phyloP scores from a whole-genome alignment of 2,329 filamentous ascomycete genomes.

The Colletotrichum viniferum region DNA sequence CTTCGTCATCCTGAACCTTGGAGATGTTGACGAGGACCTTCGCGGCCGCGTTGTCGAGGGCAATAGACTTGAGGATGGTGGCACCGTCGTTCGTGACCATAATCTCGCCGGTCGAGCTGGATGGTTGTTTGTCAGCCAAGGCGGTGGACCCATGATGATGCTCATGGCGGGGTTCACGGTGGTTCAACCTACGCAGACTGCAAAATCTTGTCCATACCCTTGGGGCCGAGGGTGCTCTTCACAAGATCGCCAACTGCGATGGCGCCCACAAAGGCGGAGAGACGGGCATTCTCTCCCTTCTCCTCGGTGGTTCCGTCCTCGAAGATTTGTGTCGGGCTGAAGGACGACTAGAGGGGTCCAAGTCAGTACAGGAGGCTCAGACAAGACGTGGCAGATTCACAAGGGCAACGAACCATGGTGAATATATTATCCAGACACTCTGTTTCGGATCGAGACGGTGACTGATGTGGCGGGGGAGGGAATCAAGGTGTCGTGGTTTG shows the following conservation, averaged over 20 bases:
- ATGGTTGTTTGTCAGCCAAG: conserved; percentile 16
- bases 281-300: conserved; percentile 98
- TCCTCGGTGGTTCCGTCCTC: conserved; percentile 96
- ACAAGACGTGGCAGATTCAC: background rate
- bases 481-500: conserved; percentile 8
- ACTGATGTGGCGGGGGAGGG: background rate
- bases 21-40: conserved; percentile 99
- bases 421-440: conserved; percentile 16
- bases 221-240: conserved; percentile 95
- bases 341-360: conserved; percentile 50
- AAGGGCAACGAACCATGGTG: conserved; percentile 9
- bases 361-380: background rate
- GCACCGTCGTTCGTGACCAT: conserved; percentile 99
- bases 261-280: conserved; percentile 96
- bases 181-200: conserved; percentile 79
- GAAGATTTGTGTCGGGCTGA: conserved; percentile 97
- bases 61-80: conserved; percentile 97
- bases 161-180: background rate
- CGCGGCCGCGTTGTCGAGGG: conserved; percentile 95
- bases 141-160: conserved; percentile 2
- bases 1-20: conserved; percentile 98
- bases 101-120: conserved; percentile 90
- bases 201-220: conserved; percentile 99
- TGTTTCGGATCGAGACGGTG: background rate
- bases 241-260: conserved; percentile 97